Evolutionary conservation across 1,284 basidiomycete species (phyloP).

Genomic region (Paramarasmius palmivorus): DNA sequence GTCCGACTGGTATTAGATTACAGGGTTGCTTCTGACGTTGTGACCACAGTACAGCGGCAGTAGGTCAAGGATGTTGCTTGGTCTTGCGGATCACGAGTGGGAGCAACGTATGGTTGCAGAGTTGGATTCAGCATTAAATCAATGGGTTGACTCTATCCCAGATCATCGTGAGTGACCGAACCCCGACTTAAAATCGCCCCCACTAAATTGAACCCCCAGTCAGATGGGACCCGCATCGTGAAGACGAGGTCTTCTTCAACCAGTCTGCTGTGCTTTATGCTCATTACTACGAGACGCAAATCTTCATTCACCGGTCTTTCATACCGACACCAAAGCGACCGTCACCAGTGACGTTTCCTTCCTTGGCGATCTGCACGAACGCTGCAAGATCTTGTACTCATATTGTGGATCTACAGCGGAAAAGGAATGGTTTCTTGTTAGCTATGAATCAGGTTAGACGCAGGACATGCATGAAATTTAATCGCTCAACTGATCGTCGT

Average conservation of each 20-base stretch:
- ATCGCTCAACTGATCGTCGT: neutral
- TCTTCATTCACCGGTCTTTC: constrained; percentile 81
- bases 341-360: constrained; percentile 63
- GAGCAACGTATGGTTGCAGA: constrained; percentile 75
- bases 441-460: constrained; percentile 19
- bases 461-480: too few species aligned
- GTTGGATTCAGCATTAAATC: constrained; percentile 74
- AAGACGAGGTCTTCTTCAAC: constrained; percentile 60
- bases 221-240: constrained; percentile 72
- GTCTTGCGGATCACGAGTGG: constrained; percentile 60
- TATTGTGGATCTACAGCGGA: constrained; percentile 59
- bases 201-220: constrained; percentile 35
- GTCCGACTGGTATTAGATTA: neutral
- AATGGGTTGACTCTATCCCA: constrained; percentile 76
- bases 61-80: constrained; percentile 58
- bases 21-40: neutral
- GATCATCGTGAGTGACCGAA: constrained; percentile 48
- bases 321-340: constrained; percentile 68
- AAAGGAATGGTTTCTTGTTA: constrained; percentile 28
- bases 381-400: constrained; percentile 81
- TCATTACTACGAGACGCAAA: constrained; percentile 73
- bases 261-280: constrained; percentile 72
- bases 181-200: too few species aligned
- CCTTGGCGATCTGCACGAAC: constrained; percentile 82
- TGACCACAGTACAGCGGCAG: constrained; percentile 67